These are phyloP conservation scores for Ogataea saltuana DNA, from an alignment of 805 yeast species.

Conservation along the genomic window DNA sequence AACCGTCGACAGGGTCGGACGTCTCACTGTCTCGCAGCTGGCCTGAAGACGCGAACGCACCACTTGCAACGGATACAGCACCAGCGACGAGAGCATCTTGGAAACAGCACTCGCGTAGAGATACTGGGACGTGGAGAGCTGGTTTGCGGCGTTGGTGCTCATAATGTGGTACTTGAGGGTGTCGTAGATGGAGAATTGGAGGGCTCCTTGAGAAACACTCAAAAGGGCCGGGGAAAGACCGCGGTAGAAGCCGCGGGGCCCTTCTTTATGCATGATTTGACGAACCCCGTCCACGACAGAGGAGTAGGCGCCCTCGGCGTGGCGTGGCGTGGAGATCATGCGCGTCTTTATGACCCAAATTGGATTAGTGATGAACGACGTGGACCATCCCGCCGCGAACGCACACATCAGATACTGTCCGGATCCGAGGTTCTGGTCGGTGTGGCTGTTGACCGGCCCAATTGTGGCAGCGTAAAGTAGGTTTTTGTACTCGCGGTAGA, in stretches of 20 bases:
- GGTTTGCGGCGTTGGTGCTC: conserved; percentile 20
- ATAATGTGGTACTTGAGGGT: conserved; percentile 52
- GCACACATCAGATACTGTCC: conserved; percentile 55
- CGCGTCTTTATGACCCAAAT: conserved; percentile 95
- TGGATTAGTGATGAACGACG: conserved; percentile 83
- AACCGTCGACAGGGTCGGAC: conserved; percentile 36
- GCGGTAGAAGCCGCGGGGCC: conserved; percentile 73
- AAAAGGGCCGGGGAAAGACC: conserved; percentile 77
- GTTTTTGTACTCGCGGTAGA: conserved; percentile 65
- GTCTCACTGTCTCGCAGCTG: conserved; percentile 29
- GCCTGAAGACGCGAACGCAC: conserved; percentile 74
- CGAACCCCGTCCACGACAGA: conserved; percentile 57
- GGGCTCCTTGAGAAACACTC: conserved; percentile 85
- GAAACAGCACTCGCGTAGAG: conserved; percentile 66
- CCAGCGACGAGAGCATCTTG: conserved; percentile 64
- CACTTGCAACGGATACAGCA: conserved; percentile 84
- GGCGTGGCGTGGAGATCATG: conserved; percentile 59
- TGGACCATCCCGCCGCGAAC: conserved; percentile 69
- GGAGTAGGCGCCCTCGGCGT: conserved; percentile 52
- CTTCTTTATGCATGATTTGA: conserved; percentile 52
- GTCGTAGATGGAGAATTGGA: conserved; percentile 87
- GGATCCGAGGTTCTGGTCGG: conserved; percentile 41
- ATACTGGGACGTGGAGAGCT: conserved; percentile 54
- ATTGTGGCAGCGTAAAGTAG: conserved; percentile 6
- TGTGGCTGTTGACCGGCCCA: conserved; percentile 8